phyloP scores from a whole-genome alignment of 495 filamentous ascomycete species.

The Clavariopsis aquatica region DNA sequence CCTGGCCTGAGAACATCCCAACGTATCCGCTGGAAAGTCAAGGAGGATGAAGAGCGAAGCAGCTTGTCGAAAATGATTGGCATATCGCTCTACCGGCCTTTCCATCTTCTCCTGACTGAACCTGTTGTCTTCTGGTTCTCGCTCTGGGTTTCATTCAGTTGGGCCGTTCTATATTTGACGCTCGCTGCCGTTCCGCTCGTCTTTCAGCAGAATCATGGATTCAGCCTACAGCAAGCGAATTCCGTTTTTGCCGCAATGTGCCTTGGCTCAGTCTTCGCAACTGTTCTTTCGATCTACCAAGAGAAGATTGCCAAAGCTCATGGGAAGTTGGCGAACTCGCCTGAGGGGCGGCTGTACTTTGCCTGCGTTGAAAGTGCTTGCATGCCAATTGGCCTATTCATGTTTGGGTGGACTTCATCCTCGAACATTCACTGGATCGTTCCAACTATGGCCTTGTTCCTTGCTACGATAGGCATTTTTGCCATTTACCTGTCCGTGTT shows the following conservation, averaged over 20 bases:
- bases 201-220: slow-evolving; percentile 68
- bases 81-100: slow-evolving; percentile 76
- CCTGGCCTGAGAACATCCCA: slow-evolving; percentile 39
- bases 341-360: slow-evolving; percentile 82
- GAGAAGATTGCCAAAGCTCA: slow-evolving; percentile 53
- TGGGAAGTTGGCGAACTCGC: slow-evolving; percentile 54
- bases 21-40: slow-evolving; percentile 82
- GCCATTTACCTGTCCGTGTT: slow-evolving; percentile 87
- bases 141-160: slow-evolving; percentile 85
- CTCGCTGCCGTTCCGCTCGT: slow-evolving; percentile 78
- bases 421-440: slow-evolving; percentile 73
- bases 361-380: slow-evolving; percentile 70
- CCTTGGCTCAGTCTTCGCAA: slow-evolving; percentile 66
- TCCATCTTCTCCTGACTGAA: slow-evolving; percentile 84
- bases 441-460: slow-evolving; percentile 67
- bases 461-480: slow-evolving; percentile 85
- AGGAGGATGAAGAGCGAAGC: slow-evolving; percentile 75
- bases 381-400: slow-evolving; percentile 77
- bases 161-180: slow-evolving; percentile 86
- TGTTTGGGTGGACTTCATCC: slow-evolving; percentile 75
- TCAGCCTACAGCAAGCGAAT: slow-evolving; percentile 65
- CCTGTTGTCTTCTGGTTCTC: slow-evolving; percentile 95
- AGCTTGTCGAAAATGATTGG: slow-evolving; percentile 70
- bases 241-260: slow-evolving; percentile 76
- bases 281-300: slow-evolving; percentile 74